A percentile compares a stretch with the other conserved stretches of the same genome.
Evolutionary conservation across 177 flowering plant species (phyloP).

Genomic region (Vitis hybrid): DNA sequence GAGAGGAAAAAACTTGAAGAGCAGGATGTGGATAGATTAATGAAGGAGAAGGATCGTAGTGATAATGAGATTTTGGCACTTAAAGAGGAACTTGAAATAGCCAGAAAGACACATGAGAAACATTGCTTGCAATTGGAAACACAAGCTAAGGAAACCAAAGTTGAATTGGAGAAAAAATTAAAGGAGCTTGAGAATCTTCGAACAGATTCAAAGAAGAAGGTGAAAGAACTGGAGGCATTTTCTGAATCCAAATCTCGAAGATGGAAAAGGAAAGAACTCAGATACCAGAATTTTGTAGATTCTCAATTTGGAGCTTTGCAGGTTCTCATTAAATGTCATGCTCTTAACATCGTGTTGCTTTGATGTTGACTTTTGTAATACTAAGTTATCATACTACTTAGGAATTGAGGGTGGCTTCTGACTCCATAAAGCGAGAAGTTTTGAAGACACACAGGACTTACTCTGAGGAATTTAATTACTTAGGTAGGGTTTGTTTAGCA

Average conservation of each 20-base stretch:
- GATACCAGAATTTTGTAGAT: constrained; percentile 46
- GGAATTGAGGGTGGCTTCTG: constrained; percentile 61
- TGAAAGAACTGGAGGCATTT: constrained; percentile 58
- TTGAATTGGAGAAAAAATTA: constrained; percentile 48
- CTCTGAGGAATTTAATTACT: constrained; percentile 54
- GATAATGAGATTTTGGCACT: constrained; percentile 48
- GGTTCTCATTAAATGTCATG: constrained; percentile 37
- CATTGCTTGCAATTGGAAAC: constrained; percentile 48
- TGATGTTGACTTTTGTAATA: constrained; percentile 5
- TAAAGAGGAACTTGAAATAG: constrained; percentile 52
- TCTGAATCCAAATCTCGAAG: constrained; percentile 49
- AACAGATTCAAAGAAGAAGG: constrained; percentile 49
- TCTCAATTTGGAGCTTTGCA: constrained; percentile 48
- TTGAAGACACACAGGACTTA: constrained; percentile 44
- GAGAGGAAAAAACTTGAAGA: constrained; percentile 70
- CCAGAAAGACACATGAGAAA: constrained; percentile 48
- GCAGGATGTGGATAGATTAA: constrained; percentile 48
- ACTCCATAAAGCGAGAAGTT: constrained; percentile 64
- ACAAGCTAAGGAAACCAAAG: constrained; percentile 44
- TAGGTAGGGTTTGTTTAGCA: constrained; percentile 48
- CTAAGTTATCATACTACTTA: constrained; percentile 17
- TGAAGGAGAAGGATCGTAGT: constrained; percentile 55
- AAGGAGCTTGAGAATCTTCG: constrained; percentile 60
- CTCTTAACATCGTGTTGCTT: constrained; percentile 2
- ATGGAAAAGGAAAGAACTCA: constrained; percentile 63